These are phyloP conservation scores for Spirogloea muscicola DNA, from an alignment of 139 green algal species.

Conservation along the genomic window DNA sequence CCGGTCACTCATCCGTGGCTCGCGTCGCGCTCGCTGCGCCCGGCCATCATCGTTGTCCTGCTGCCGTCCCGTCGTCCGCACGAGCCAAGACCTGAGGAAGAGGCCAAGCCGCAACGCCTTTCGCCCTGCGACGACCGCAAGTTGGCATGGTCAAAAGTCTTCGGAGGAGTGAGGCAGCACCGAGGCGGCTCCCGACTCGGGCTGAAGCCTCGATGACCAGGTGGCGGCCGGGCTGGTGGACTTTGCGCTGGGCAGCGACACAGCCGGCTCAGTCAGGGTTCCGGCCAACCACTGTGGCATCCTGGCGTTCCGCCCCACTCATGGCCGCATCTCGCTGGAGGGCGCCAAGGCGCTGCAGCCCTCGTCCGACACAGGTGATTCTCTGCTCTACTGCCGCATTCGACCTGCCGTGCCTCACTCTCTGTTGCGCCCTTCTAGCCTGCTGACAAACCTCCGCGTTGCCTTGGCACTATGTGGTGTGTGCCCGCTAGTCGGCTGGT, in stretches of 20 bases:
- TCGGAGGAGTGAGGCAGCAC: too few relatives aligned
- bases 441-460: not conserved
- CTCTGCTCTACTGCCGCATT: not conserved
- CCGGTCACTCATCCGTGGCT: not conserved
- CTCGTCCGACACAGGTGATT: conserved; percentile 45
- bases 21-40: not conserved
- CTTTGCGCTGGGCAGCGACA: conserved; percentile 81
- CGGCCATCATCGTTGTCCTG: not conserved
- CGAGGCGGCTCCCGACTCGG: too few relatives aligned
- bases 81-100: not conserved
- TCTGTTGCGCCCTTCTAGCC: not conserved
- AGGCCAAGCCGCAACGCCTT: too few relatives aligned
- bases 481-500: conserved; percentile 26
- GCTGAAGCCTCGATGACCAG: too few relatives aligned
- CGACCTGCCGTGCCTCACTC: not conserved
- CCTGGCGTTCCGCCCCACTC: conserved; percentile 78
- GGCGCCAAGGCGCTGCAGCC: conserved; percentile 63
- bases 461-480: not conserved
- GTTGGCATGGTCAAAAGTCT: too few relatives aligned
- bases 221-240: conserved; percentile 26
- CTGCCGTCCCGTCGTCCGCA: not conserved
- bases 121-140: too few relatives aligned
- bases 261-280: conserved; percentile 80
- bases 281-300: conserved; percentile 83
- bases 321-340: conserved; percentile 59